Base-by-base conservation (phyloP, 805 yeast genomes). In the Wickerhamomyces chaumierensis region DNA sequence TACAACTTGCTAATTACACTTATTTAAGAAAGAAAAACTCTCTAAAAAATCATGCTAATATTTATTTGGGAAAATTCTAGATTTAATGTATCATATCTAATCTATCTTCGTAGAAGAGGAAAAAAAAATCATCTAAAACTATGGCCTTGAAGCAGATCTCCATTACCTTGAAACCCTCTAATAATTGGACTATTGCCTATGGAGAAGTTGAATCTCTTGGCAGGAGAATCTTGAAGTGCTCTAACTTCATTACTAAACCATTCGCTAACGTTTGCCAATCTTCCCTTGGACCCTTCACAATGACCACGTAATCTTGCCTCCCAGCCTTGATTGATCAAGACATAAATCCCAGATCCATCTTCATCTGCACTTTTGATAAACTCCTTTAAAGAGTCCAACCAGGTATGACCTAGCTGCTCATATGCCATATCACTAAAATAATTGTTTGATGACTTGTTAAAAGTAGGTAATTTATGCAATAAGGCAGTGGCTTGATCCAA, bases 401-500 rank as follows among this genome's bases (percentile, higher is more conserved):
- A 75, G 4, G 78, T 75, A 38, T 69, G 66, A 15, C 73, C 64
- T 14, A 78, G 61, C 53, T 78, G 82, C 45, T 73, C 78, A 52
- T 73, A 78, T 5, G 82, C 81, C 51, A 71, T 59, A 39, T 51
- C 50, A 43, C 63, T 67, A 43, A 57, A 57, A 23, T 57, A 55
- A 48, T 69, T 69, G 48, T 69, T 57, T 11, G 51, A 63, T 12
- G 53, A 43, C 31, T 74, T 73, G 34, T 73, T 50, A 62, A 87
- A 85, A 33, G 66, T 66, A 7, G 95, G 95, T 38, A 82, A 61
- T 38, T 68, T 68, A 49, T 74, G 78, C 39, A 84, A 65, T 38
- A 80, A 60, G 35, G 61, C 58, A 2, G 85, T 72, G 36, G 84
- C 71, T 39, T 66, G 69, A 53, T 78, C 76, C 37, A 85, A 65